These are phyloP conservation scores for Entoloma clypeatum DNA, from an alignment of 1,284 basidiomycete genomes.

Conservation along the genomic window DNA sequence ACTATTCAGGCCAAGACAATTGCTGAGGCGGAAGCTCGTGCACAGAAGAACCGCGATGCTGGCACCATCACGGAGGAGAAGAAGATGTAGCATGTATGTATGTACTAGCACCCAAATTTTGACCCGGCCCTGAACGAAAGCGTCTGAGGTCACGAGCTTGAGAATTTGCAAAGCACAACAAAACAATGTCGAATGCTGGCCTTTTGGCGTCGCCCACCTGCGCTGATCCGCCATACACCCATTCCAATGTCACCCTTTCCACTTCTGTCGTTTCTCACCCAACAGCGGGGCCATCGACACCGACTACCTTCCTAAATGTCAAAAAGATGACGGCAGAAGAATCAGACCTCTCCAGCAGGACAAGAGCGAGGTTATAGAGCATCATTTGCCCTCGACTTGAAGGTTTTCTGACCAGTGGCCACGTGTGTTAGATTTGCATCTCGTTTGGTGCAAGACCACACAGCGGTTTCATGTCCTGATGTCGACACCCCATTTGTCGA, in stretches of 20 bases:
- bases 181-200: conserved; percentile 55
- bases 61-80: conserved; percentile 2
- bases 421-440: conserved; percentile 45
- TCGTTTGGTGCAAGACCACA: conserved; percentile 59
- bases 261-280: conserved; percentile 20
- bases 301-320: conserved; percentile 25
- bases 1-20: conserved; percentile 28
- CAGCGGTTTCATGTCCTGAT: conserved; percentile 55
- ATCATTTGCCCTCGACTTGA: conserved; percentile 5
- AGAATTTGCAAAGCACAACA: conserved; percentile 47
- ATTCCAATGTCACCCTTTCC: conserved; percentile 18
- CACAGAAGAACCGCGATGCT: conserved; percentile 5
- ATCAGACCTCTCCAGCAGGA: conserved; percentile 39
- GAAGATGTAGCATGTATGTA: neutral
- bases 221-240: too few relatives aligned
- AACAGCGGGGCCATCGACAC: conserved; percentile 34
- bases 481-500: conserved; percentile 64
- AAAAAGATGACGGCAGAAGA: conserved; percentile 46
- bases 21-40: conserved; percentile 16
- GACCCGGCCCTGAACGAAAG: conserved; percentile 22
- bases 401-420: conserved; percentile 6
- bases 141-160: conserved; percentile 31
- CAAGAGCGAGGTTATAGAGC: conserved; percentile 44
- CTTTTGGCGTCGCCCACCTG: too few relatives aligned
- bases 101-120: neutral